Conservation (phyloP, 345 rosid genomes). For the Brassica incana region DNA sequence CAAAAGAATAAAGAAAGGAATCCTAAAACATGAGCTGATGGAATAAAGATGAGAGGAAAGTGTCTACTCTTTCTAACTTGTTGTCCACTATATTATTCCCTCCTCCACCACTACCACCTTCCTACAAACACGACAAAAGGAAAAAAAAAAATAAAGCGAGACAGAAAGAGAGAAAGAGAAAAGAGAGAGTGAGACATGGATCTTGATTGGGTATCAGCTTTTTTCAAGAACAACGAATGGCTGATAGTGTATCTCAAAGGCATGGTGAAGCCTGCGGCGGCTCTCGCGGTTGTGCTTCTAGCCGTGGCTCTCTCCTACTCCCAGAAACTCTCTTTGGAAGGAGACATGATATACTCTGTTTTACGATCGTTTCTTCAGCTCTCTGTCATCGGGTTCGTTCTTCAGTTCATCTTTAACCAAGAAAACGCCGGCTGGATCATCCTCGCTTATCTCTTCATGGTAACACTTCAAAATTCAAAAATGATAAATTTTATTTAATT, state of each 20-base stretch:
- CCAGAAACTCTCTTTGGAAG: constrained; percentile 69
- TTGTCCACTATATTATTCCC: constrained; percentile 14
- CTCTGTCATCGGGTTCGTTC: constrained; percentile 82
- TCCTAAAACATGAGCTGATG: neutral
- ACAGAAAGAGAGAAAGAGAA: neutral
- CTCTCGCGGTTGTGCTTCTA: constrained; percentile 69
- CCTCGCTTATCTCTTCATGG: constrained; percentile 92
- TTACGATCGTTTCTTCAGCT: constrained; percentile 78
- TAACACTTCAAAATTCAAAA: no score
- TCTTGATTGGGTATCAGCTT: constrained; percentile 9
- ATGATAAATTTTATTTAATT: no score
- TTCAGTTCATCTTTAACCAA: constrained; percentile 76
- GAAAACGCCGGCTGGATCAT: constrained; percentile 64
- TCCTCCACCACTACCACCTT: constrained; percentile 16
- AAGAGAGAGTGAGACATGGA: constrained; percentile 17
- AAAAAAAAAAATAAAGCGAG: neutral
- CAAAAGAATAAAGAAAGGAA: neutral
- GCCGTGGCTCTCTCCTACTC: constrained; percentile 60
- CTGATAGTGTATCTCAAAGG: constrained; percentile 56
- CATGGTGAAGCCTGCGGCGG: constrained; percentile 82
- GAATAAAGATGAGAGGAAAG: neutral
- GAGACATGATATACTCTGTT: constrained; percentile 81
- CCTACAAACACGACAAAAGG: constrained; percentile 22
- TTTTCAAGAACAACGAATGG: constrained; percentile 56
- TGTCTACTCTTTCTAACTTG: neutral